Conservation (phyloP, 805 yeast species). For the Barnettozyma pratensis region DNA sequence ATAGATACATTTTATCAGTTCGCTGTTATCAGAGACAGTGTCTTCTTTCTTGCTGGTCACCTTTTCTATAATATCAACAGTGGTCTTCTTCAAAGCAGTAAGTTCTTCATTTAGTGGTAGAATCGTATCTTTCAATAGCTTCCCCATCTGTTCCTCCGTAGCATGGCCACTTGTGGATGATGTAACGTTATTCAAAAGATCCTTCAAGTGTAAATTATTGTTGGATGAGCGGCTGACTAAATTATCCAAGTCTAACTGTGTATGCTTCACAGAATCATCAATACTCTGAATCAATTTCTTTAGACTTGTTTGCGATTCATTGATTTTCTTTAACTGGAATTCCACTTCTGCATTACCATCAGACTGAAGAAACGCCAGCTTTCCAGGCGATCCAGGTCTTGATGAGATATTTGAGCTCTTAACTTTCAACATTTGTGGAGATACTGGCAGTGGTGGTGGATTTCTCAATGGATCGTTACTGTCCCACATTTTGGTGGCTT, state of each 20-base stretch:
- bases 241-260: conserved; percentile 24
- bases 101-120: background rate
- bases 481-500: conserved; percentile 29
- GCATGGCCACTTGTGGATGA: background rate
- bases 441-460: conserved; percentile 37
- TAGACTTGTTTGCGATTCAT: conserved; percentile 26
- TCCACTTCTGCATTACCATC: conserved; percentile 19
- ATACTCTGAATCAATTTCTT: conserved; percentile 25
- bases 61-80: background rate
- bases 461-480: conserved; percentile 35
- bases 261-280: conserved; percentile 24
- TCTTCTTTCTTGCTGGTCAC: no score
- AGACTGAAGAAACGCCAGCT: conserved; percentile 16
- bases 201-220: conserved; percentile 24
- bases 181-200: conserved; percentile 19
- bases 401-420: conserved; percentile 15
- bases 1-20: no score
- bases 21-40: background rate
- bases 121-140: background rate
- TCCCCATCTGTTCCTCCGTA: background rate
- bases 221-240: conserved; percentile 24
- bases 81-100: background rate
- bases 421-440: conserved; percentile 32
- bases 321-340: conserved; percentile 24
- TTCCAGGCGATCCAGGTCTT: conserved; percentile 19